A percentile compares a stretch with the other conserved stretches of the same genome.
Evolutionary conservation across 208 protist genomes (phyloP).

Genomic region (Crithidia fasciculata): DNA sequence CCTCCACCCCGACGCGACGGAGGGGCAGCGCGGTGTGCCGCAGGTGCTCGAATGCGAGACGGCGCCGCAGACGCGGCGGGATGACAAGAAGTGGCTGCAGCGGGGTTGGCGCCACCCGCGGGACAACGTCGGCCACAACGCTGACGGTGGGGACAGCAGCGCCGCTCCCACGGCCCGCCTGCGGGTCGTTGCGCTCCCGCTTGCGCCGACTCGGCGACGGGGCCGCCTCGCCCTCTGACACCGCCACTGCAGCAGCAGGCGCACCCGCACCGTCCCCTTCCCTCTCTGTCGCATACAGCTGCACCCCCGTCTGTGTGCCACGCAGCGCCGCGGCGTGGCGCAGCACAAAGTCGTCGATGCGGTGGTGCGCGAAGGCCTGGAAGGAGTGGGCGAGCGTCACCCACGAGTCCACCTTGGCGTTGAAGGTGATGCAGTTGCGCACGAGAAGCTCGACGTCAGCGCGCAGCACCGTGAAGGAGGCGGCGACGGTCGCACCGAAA

Average conservation of each 20-base stretch:
- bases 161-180: background rate
- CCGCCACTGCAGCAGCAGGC: background rate
- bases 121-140: conserved; percentile 20
- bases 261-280: too few relatives aligned
- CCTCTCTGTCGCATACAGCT: background rate
- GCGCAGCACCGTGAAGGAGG: conserved; percentile 61
- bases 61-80: conserved; percentile 53
- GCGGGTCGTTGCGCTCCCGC: conserved; percentile 17
- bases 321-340: conserved; percentile 55
- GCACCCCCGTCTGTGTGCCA: conserved; percentile 64
- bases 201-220: background rate
- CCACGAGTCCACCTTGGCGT: conserved; percentile 67
- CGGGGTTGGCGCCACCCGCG: conserved; percentile 50
- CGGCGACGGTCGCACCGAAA: conserved; percentile 63
- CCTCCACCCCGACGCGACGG: conserved; percentile 46
- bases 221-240: background rate
- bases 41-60: conserved; percentile 70
- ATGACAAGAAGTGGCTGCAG: conserved; percentile 74
- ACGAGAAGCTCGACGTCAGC: conserved; percentile 87
- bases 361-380: conserved; percentile 71
- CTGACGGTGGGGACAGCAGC: conserved; percentile 1
- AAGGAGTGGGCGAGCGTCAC: conserved; percentile 72
- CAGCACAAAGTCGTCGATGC: conserved; percentile 83
- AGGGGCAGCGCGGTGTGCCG: conserved; percentile 54
- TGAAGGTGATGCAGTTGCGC: conserved; percentile 85